These are phyloP conservation scores for Pythium scleroteichum DNA, from an alignment of 352 stramenopile genomes.

Conservation along the genomic window DNA sequence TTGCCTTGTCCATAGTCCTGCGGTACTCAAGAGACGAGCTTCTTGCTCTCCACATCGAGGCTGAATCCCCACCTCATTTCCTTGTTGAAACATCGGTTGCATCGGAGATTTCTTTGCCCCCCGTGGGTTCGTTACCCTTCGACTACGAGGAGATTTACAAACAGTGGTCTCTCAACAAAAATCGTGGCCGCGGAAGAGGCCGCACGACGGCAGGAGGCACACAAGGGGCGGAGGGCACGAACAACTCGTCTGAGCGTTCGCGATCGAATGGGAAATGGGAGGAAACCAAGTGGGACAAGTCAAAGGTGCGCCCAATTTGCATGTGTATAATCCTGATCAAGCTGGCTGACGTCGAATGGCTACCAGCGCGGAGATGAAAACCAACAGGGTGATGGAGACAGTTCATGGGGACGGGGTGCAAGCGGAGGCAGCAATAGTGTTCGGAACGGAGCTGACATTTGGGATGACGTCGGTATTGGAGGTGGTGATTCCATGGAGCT, in stretches of 20 bases:
- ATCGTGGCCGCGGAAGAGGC: slow-evolving; percentile 70
- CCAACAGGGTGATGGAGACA: slow-evolving; percentile 40
- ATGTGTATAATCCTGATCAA: background rate
- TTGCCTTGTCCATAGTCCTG: slow-evolving; percentile 37
- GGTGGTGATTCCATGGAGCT: slow-evolving; percentile 27
- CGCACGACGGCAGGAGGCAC: slow-evolving; percentile 42
- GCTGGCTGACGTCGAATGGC: background rate
- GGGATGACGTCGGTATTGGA: slow-evolving; percentile 65
- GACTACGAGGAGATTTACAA: slow-evolving; percentile 90
- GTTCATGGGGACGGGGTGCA: slow-evolving; percentile 62
- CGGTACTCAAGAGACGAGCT: slow-evolving; percentile 84
- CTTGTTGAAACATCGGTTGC: slow-evolving; percentile 65
- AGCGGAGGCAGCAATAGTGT: slow-evolving; percentile 27
- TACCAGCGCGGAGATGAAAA: slow-evolving; percentile 34
- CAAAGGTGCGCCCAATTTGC: slow-evolving; percentile 25
- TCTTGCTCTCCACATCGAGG: slow-evolving; percentile 67
- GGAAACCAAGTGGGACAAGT: slow-evolving; percentile 52
- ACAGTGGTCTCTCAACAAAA: slow-evolving; percentile 81
- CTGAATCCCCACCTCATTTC: slow-evolving; percentile 47
- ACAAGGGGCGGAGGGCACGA: slow-evolving; percentile 27
- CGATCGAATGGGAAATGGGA: slow-evolving; percentile 53
- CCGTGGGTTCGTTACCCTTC: slow-evolving; percentile 75
- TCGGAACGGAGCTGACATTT: slow-evolving; percentile 56
- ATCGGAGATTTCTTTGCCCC: slow-evolving; percentile 64
- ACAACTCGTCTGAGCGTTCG: slow-evolving; percentile 40